Evolutionary conservation across 495 filamentous ascomycete species (phyloP), one percentile per base, ranked within the genome.

Genomic region (Aspergillus conjunctus): DNA sequence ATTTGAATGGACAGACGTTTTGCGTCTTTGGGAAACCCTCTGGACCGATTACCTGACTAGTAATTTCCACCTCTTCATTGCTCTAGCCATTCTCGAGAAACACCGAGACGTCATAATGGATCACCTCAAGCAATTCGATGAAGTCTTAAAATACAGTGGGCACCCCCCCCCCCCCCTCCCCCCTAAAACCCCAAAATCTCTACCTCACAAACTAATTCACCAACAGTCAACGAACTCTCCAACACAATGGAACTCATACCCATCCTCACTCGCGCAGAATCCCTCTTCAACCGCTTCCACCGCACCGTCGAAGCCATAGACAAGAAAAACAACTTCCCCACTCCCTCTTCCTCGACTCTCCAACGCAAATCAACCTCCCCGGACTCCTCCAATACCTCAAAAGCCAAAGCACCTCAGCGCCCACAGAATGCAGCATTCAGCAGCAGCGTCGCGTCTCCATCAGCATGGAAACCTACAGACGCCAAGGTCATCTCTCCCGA

Each of bases 131-230:
- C 88, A 92, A 65, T 98, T 98, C 76, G 94, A 98, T 66, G 95
- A 98, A 71, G 92, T 98, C 30, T 74, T 98, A 21, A 98, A 98
- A 80, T 98, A 98, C 68, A 82, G 91, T 93, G 83, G 54, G 88
- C 78, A 26, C 34, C 20, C 3, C 39, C 14, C 45, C 41, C 78
- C 30, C 34, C 20, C 3, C 39, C 14, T 48, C 41, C 45, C n/a
- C 37, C 12, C 12, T 7, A 18, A 51, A 51, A 67, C 43, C 34
- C 26, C 26, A 2, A 26, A 26, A 7, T 22, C 32, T 14, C 37
- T 17, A 30, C 31, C 30, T 52, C 7, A 32, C 20, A 39, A 0
- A 14, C 56, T 51, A 65, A 52, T 44, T 41, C 37, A 30, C 37
- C 45, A 10, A 56, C 51, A 92, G 92, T 98, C 66, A 98, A 98